Evolutionary conservation across 306 rosid genomes (phyloP), one percentile per base, ranked within the genome.

Genomic region (Amphicarpaea edgeworthii): DNA sequence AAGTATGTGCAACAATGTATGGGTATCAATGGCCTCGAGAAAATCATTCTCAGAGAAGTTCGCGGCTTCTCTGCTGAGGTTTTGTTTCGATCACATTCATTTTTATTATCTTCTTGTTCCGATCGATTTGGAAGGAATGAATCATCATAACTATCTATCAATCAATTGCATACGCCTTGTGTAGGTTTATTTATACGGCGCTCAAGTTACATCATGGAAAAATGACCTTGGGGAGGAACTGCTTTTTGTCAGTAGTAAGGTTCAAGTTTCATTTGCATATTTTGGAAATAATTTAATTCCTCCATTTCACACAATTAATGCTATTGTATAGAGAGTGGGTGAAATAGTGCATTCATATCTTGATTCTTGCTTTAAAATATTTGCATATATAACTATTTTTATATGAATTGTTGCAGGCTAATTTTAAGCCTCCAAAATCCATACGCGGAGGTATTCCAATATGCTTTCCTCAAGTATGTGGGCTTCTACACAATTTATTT

Each of bases 401-500:
- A n/a, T n/a, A 8, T 54, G 53, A 60, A 68, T 73, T 43, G n/a
- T 41, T 75, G 86, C 91, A 92, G 97, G 85, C 92, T 57, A 79
- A 38, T 70, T 90, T 86, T 60, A 86, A 78, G 54, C 91, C 93
- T 84, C 91, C 96, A 12, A 92, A 79, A 77, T 54, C 97, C 28
- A 87, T 92, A 53, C 91, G 92, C 9, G 97, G 97, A 21, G 97
- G 97, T 53, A 92, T 92, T 81, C 92, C 89, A 3, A 77, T 90
- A 65, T 88, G 93, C 47, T 92, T 92, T 82, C 97, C 96, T 20
- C 93, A 92, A 80, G 96, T 92, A 86, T 1, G 89, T 82, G 41
- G 46, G 45, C 40, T 17, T 62, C 46, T 15, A 26, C 67, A 58
- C 43, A 68, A 53, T 57, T 70, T 69, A 12, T 41, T 59, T 20